Evolutionary conservation across 148 eudicot genomes (phyloP).

Genomic region (Arctostaphylos glauca): DNA sequence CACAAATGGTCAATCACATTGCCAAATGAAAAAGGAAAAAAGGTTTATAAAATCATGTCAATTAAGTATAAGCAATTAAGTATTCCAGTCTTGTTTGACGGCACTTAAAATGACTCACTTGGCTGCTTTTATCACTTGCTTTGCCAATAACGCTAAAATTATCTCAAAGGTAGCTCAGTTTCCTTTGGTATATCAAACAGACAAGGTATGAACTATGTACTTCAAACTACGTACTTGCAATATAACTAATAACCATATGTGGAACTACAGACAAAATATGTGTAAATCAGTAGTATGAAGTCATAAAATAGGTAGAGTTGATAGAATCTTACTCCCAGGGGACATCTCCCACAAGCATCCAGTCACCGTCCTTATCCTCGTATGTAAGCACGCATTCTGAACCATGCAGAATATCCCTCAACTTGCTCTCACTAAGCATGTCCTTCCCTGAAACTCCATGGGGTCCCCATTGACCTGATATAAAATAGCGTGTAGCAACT

Average conservation of each 20-base stretch:
- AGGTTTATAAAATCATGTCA: not conserved
- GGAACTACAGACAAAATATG: not conserved
- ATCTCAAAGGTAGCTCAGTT: not conserved
- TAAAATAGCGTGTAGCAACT: constrained; percentile 12
- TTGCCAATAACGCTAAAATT: not conserved
- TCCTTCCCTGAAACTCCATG: constrained; percentile 40
- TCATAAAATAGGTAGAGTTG: not conserved
- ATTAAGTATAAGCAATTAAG: not conserved
- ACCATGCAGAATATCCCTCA: constrained; percentile 86
- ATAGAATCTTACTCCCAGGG: constrained; percentile 68
- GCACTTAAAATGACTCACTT: not conserved
- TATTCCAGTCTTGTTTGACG: not conserved
- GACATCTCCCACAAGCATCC: constrained; percentile 86
- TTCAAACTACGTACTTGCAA: not conserved
- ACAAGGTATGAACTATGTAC: not conserved
- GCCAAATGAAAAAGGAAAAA: not conserved
- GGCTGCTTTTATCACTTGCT: not conserved
- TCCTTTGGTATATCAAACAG: not conserved
- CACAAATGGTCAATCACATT: not conserved
- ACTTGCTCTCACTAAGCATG: constrained; percentile 62
- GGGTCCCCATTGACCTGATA: constrained; percentile 44
- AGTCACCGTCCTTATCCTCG: constrained; percentile 87
- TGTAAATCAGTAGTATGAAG: not conserved
- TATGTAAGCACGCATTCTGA: constrained; percentile 87
- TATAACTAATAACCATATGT: not conserved